Base-by-base conservation (phyloP, 352 stramenopile genomes). In the Phytopythium montanum region DNA sequence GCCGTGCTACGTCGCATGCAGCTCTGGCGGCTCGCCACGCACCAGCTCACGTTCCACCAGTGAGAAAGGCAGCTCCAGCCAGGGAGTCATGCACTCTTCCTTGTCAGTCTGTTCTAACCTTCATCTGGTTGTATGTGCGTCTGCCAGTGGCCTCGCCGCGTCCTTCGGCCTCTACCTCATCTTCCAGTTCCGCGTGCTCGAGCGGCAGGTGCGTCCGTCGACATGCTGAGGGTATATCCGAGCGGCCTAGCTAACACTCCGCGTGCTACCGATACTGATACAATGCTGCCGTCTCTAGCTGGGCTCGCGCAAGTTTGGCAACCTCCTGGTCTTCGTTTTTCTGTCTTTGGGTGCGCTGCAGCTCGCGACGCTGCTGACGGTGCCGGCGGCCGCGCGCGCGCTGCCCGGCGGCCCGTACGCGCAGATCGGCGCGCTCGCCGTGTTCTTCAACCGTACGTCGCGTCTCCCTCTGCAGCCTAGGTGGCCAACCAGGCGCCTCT, bases 281-380 rank as follows among this genome's bases (percentile, higher is more conserved):
- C 31, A 6, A n/a, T n/a, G n/a, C n/a, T 36, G 31, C 31, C 31
- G 31, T 13, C 31, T 36, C 31, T 10, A 93, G 69, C 77, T 95
- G 81, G 86, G 86, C 14, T 94, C 86, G 58, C 80, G 85, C 53
- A 95, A 95, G 60, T 95, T 94, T 55, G 84, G 86, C 31, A 94
- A 83, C 56, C 42, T 90, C 8, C 33, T 88, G 19, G 65, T 92
- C 44, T 93, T 90, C 48, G 64, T 89, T 28, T 61, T 89, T 56
- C 34, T 76, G 6, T 70, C 85, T 54, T 79, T 66, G 21, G 77
- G 73, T 10, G 66, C 62, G 18, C 42, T 92, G 50, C 65, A 91
- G 56, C 45, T 84, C 9, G 72, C 62, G 45, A 57, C 72, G 57
- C 62, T 91, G 48, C 64, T 73, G 38, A 82, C 73, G 36, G 59